Evolutionary conservation across 768 basidiomycete genomes (phyloP).

Genomic region (Boletus speciosus): DNA sequence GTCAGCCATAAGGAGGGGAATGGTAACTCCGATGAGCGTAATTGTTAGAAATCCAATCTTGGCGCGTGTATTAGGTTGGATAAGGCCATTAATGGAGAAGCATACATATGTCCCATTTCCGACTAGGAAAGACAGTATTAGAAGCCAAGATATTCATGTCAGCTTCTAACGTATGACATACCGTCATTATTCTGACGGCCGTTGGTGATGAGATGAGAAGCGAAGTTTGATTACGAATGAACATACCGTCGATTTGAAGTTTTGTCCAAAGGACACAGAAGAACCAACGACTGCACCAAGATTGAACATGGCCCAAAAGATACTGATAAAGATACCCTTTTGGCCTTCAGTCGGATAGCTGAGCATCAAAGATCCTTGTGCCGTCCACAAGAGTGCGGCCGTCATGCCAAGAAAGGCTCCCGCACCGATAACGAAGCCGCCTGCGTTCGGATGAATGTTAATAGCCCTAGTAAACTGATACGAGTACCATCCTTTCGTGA

Average conservation of each 20-base stretch:
- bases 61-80: not conserved
- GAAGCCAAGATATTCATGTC: not conserved
- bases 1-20: slow-evolving; percentile 67
- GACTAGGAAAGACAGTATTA: slow-evolving; percentile 36
- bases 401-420: slow-evolving; percentile 71
- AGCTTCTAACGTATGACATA: slow-evolving; percentile 8
- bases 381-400: slow-evolving; percentile 70
- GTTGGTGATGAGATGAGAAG: not conserved
- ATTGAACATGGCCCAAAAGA: slow-evolving; percentile 82
- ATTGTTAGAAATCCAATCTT: slow-evolving; percentile 55
- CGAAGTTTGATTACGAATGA: not conserved
- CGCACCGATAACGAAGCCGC: slow-evolving; percentile 61
- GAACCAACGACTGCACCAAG: slow-evolving; percentile 77
- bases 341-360: slow-evolving; percentile 74
- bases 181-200: slow-evolving; percentile 24
- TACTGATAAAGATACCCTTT: slow-evolving; percentile 69
- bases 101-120: slow-evolving; percentile 71
- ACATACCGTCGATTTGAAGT: slow-evolving; percentile 59
- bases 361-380: slow-evolving; percentile 75
- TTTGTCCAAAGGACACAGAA: slow-evolving; percentile 66
- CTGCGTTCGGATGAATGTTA: slow-evolving; percentile 62
- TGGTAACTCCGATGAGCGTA: slow-evolving; percentile 58
- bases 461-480: slow-evolving; percentile 43
- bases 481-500: not conserved
- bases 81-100: not conserved